Conservation (phyloP, 1,139 yeast species). For the Debaryomyces udenii region DNA sequence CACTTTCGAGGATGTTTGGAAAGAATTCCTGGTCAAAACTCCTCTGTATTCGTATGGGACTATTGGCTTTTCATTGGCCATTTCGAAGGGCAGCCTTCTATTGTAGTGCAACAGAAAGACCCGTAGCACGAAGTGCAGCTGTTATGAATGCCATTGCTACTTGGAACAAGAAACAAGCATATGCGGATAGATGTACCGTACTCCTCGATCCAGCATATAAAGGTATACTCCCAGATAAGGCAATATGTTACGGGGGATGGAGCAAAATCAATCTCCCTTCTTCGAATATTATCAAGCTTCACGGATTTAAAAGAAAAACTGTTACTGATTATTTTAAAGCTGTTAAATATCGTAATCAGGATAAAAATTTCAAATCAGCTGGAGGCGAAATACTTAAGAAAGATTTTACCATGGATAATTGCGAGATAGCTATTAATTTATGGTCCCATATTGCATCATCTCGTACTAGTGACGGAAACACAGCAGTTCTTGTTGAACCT, state of each 20-base stretch:
- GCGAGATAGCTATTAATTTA: constrained; percentile 31
- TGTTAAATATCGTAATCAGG: constrained; percentile 44
- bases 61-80: constrained; percentile 52
- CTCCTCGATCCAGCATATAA: constrained; percentile 43
- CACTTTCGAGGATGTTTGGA: constrained; percentile 32
- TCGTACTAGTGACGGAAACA: constrained; percentile 38
- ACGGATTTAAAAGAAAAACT: constrained; percentile 35
- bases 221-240: constrained; percentile 34
- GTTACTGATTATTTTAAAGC: constrained; percentile 39
- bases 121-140: constrained; percentile 46
- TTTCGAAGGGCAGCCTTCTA: constrained; percentile 44
- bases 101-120: constrained; percentile 38
- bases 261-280: constrained; percentile 36
- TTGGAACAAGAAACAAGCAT: constrained; percentile 31
- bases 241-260: constrained; percentile 46
- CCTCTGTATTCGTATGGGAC: constrained; percentile 40
- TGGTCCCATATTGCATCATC: constrained; percentile 44
- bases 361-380: constrained; percentile 34
- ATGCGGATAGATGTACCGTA: constrained; percentile 32
- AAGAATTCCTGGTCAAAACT: constrained; percentile 30
- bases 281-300: constrained; percentile 43
- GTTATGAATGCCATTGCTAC: constrained; percentile 38
- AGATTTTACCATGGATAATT: constrained; percentile 29
- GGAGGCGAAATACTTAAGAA: constrained; percentile 33
- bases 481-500: constrained; percentile 41